A percentile compares a stretch with the other conserved stretches of the same genome.
Conservation (phyloP, 2,329 filamentous ascomycete genomes). For the Clathrospora elynae region DNA sequence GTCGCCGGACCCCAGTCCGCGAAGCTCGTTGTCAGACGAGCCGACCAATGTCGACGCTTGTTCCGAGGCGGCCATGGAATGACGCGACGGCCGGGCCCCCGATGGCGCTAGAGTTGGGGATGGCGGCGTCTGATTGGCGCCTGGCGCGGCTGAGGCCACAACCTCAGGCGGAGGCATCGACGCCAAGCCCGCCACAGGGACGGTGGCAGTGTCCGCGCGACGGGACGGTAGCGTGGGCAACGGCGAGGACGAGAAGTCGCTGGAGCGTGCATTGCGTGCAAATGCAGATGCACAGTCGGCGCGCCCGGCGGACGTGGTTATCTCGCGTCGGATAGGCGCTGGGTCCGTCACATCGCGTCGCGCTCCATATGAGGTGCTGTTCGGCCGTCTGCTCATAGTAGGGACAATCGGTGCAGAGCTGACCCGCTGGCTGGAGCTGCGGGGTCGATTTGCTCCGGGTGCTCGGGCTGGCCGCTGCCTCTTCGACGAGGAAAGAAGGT, state of each 20-base stretch:
- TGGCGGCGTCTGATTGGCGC: conserved; percentile 43
- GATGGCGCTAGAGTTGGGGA: conserved; percentile 44
- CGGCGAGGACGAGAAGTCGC: conserved; percentile 28
- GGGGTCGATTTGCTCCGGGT: conserved; percentile 34
- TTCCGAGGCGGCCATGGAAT: conserved; percentile 63
- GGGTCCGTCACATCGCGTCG: conserved; percentile 47
- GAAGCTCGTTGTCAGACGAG: conserved; percentile 68
- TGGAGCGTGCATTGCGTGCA: conserved; percentile 16
- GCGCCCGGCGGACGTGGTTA: conserved; percentile 35
- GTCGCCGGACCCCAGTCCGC: conserved; percentile 69
- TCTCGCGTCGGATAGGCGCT: conserved; percentile 34
- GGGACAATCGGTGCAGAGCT: conserved; percentile 42
- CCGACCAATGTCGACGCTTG: conserved; percentile 69
- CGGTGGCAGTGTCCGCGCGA: conserved; percentile 20
- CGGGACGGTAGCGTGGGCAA: conserved; percentile 30
- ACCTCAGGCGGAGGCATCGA: conserved; percentile 41
- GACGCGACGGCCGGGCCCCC: conserved; percentile 54
- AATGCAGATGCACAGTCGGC: conserved; percentile 15
- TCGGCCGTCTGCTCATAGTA: conserved; percentile 48
- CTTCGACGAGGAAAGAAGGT: conserved; percentile 51
- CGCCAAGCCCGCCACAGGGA: conserved; percentile 33
- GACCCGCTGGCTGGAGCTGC: conserved; percentile 40
- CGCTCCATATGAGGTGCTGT: conserved; percentile 43
- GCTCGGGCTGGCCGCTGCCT: conserved; percentile 41
- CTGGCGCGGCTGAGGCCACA: conserved; percentile 35